A percentile compares a stretch with the other conserved stretches of the same genome.
Conservation (phyloP, 371 early-diverging fungal species). For the Conidiobolus incongruus region DNA sequence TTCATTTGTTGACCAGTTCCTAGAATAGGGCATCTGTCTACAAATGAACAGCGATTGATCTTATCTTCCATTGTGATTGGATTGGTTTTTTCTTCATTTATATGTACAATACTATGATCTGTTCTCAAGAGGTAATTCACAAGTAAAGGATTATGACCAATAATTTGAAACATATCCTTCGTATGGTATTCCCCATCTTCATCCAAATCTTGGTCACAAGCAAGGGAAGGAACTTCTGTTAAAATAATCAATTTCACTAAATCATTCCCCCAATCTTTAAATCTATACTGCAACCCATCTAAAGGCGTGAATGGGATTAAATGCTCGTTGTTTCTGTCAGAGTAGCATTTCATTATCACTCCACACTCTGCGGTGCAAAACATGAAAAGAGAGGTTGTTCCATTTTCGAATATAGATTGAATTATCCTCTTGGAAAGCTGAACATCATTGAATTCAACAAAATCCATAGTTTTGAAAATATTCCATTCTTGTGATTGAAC, state of each 20-base stretch:
- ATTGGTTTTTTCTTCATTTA: constrained; percentile 1
- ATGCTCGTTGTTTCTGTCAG: too few relatives aligned
- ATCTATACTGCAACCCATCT: too few relatives aligned
- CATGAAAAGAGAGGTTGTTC: background rate
- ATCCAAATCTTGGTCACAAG: background rate
- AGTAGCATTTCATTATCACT: too few relatives aligned
- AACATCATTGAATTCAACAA: background rate
- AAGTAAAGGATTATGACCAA: background rate
- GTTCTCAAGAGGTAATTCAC: background rate
- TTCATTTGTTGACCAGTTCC: background rate
- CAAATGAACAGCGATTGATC: too few relatives aligned
- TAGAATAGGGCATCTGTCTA: too few relatives aligned
- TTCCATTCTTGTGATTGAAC: background rate
- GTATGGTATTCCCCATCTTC: background rate
- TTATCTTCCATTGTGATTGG: background rate
- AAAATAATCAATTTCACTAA: too few relatives aligned
- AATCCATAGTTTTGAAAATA: background rate
- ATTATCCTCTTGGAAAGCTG: background rate
- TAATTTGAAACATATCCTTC: background rate
- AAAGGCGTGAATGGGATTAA: too few relatives aligned
- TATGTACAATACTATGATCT: constrained; percentile 2
- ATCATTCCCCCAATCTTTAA: too few relatives aligned
- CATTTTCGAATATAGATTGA: background rate
- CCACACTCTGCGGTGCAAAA: background rate
- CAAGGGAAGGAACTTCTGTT: background rate